Evolutionary conservation across 2,329 filamentous ascomycete genomes (phyloP).

Genomic region (Diaporthe destruens): DNA sequence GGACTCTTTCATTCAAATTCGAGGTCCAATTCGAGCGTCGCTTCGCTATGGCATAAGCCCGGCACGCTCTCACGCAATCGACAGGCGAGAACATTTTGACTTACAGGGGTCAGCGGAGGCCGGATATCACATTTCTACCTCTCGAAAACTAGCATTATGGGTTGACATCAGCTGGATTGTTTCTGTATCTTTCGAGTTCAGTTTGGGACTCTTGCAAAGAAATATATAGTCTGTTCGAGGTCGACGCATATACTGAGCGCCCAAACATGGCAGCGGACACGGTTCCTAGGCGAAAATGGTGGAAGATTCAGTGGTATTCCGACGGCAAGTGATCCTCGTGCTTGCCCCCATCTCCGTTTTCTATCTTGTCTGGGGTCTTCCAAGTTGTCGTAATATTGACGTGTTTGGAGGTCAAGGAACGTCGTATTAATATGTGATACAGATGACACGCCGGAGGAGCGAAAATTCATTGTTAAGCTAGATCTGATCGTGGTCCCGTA

Average conservation of each 20-base stretch:
- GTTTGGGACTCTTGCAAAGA: background rate
- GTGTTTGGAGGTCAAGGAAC: background rate
- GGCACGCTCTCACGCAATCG: conserved; percentile 29
- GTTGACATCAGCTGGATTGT: background rate
- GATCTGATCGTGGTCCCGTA: conserved; percentile 68
- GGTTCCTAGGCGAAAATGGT: conserved; percentile 18
- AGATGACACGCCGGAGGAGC: conserved; percentile 62
- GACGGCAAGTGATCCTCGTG: background rate
- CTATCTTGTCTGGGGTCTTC: no score
- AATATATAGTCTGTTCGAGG: background rate
- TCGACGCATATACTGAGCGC: background rate
- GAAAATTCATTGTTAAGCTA: conserved; percentile 66
- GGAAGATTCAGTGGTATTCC: conserved; percentile 29
- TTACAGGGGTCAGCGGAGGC: background rate
- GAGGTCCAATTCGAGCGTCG: background rate
- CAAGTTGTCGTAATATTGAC: background rate
- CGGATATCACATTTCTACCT: background rate
- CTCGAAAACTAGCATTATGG: background rate
- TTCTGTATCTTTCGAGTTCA: conserved; percentile 4
- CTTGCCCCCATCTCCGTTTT: background rate
- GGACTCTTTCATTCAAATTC: background rate
- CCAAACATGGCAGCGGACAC: conserved; percentile 3
- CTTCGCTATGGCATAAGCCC: conserved; percentile 15
- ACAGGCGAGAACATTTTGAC: conserved; percentile 6
- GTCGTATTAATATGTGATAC: conserved; percentile 35